Evolutionary conservation across 2,329 filamentous ascomycete genomes (phyloP), one percentile per base, ranked within the genome.

Genomic region (Aspergillus clavatus): DNA sequence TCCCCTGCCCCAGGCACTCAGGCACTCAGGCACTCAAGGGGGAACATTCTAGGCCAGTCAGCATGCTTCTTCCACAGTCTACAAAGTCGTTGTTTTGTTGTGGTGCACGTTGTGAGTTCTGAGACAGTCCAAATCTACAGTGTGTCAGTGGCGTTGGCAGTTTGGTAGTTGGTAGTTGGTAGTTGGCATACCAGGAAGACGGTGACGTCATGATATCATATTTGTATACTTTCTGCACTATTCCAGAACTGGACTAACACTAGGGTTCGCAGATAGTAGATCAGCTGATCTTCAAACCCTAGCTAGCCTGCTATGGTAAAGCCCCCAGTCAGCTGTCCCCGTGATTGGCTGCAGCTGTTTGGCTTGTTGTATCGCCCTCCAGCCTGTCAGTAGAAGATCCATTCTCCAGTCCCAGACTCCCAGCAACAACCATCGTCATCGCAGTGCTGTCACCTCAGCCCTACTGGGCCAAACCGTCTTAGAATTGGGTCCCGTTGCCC

Each of bases 241-340:
- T 6, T n/a, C 12, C 21, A 1, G 7, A 41, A 26, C 2, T 4
- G 27, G 42, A 12, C 11, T 43, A 46, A 44, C 10, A 7, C 18
- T 43, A 47, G 42, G 45, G 48, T 37, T 47, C n/a, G n/a, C n/a
- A 24, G 6, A 14, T 1, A 18, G 8, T 18, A 40, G 5, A 21
- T 46, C 48, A 51, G 46, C 18, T 51, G 48, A 48, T 10, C 22
- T 3, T 2, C 3, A 5, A 47, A 16, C 45, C 36, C 43, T 46
- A 40, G 5, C 8, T 6, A 12, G 27, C 37, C 14, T 7, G 33
- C 38, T 42, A 19, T 16, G 46, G 46, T 35, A 35, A 22, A 14
- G 8, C 24, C 27, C 7, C 24, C 22, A 19, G 7, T 4, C 29
- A n/a, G 21, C 14, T 16, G 21, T n/a, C 21, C 5, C n/a, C n/a